Percentiles rank a stretch among this genome's conserved stretches.
These are phyloP conservation scores for Lolium multiflorum DNA, from an alignment of 176 grass and related monocot species.

Conservation along the genomic window DNA sequence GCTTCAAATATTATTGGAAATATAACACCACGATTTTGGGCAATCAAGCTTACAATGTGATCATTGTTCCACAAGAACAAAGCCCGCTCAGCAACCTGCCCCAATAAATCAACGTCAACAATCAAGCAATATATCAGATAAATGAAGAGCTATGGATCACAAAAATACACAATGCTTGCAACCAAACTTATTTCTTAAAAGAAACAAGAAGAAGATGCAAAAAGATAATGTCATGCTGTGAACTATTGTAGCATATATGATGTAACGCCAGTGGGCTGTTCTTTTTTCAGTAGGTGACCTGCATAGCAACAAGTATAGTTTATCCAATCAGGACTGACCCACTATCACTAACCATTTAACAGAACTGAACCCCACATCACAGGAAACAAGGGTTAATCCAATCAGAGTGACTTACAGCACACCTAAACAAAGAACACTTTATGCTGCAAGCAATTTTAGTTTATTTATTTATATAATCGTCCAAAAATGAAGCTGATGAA, in stretches of 20 bases:
- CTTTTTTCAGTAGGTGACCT: conserved; percentile 11
- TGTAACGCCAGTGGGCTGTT: not conserved
- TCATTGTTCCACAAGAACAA: conserved; percentile 98
- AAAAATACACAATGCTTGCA: not conserved
- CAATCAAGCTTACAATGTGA: conserved; percentile 93
- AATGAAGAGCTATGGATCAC: not conserved
- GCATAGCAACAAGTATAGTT: not conserved
- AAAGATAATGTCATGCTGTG: not conserved
- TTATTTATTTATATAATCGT: conserved; percentile 13
- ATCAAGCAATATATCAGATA: conserved; percentile 29
- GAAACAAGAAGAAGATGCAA: conserved; percentile 21
- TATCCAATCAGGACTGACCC: too few relatives aligned
- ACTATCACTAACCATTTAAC: not conserved
- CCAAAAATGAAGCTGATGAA: conserved; percentile 7
- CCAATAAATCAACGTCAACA: conserved; percentile 9
- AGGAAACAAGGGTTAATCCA: not conserved
- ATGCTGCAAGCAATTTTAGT: not conserved
- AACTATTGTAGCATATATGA: not conserved
- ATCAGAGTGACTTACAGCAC: not conserved
- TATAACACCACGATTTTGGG: conserved; percentile 85
- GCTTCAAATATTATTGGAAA: conserved; percentile 98
- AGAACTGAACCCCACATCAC: conserved; percentile 1
- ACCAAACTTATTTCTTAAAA: conserved; percentile 25
- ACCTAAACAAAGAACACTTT: not conserved
- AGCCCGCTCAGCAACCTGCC: conserved; percentile 85